Percentiles rank a stretch among this genome's conserved stretches.
phyloP scores from a whole-genome alignment of 257 asterid genomes.

The Solanum lignicaule region DNA sequence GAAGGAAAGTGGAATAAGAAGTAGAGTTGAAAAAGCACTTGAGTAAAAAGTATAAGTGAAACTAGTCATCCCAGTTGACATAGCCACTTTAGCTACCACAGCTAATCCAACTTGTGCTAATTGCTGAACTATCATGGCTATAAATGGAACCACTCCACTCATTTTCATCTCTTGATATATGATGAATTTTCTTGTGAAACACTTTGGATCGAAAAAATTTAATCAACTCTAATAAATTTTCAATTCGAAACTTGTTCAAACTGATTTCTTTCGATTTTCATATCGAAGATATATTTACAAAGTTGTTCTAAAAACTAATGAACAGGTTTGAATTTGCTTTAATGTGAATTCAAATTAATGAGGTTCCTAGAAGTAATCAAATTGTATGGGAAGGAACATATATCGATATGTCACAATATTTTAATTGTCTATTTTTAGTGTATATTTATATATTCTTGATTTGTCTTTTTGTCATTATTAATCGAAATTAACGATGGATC shows the following conservation, averaged over 20 bases:
- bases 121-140: conserved; percentile 44
- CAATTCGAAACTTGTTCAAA: no score
- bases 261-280: rapidly evolving
- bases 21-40: conserved; percentile 24
- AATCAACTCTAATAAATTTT: not conserved
- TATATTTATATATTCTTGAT: not conserved
- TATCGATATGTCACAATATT: not conserved
- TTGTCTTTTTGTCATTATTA: not conserved
- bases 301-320: no score
- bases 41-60: conserved; percentile 41
- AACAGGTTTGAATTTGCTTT: not conserved
- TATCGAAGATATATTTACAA: no score
- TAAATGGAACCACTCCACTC: conserved; percentile 25
- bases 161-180: not conserved
- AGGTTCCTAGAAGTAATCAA: not conserved
- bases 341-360: no score
- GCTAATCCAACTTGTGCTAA: conserved; percentile 49
- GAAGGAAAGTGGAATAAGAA: conserved; percentile 35
- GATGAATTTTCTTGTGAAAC: not conserved
- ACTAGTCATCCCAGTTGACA: conserved; percentile 45
- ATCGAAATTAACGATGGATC: not conserved
- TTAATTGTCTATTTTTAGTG: not conserved
- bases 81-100: conserved; percentile 38
- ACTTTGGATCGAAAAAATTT: rapidly evolving
- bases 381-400: not conserved